Evolutionary conservation across 768 basidiomycete genomes (phyloP).

Genomic region (Lyophyllum decastes): DNA sequence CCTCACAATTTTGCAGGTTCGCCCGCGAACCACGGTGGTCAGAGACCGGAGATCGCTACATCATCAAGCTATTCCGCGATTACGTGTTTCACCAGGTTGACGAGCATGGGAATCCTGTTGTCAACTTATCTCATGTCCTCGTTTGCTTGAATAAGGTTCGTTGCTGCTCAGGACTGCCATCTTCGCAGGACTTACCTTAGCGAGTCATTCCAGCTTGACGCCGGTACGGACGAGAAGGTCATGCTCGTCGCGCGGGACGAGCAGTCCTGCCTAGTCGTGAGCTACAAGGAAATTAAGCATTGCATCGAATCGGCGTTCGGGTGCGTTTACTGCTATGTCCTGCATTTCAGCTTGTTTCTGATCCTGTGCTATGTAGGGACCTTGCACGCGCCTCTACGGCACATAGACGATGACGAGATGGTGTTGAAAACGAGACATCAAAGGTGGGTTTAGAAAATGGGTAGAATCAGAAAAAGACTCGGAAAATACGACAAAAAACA

Average conservation of each 20-base stretch:
- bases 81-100: slow-evolving; percentile 98
- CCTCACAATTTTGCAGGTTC: slow-evolving; percentile 53
- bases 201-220: slow-evolving; percentile 67
- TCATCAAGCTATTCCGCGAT: slow-evolving; percentile 97
- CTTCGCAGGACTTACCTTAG: neutral
- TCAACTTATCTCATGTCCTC: slow-evolving; percentile 90
- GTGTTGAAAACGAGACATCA: neutral
- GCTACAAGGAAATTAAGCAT: slow-evolving; percentile 86
- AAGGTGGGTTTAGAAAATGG: slow-evolving; percentile 47
- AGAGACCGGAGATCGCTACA: slow-evolving; percentile 97
- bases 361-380: slow-evolving; percentile 38
- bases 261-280: slow-evolving; percentile 92
- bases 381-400: slow-evolving; percentile 37
- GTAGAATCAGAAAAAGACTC: slow-evolving; percentile 59
- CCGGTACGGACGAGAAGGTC: slow-evolving; percentile 89
- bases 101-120: slow-evolving; percentile 83
- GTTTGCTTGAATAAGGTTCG: slow-evolving; percentile 90
- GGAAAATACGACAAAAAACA: slow-evolving; percentile 30
- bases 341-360: neutral
- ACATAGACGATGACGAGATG: slow-evolving; percentile 8
- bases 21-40: slow-evolving; percentile 97
- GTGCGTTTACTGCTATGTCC: slow-evolving; percentile 44
- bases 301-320: slow-evolving; percentile 84
- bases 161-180: slow-evolving; percentile 6
- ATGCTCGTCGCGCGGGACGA: slow-evolving; percentile 96